Conservation (phyloP, 2,329 filamentous ascomycete genomes). For the Aspergillus flavus region DNA sequence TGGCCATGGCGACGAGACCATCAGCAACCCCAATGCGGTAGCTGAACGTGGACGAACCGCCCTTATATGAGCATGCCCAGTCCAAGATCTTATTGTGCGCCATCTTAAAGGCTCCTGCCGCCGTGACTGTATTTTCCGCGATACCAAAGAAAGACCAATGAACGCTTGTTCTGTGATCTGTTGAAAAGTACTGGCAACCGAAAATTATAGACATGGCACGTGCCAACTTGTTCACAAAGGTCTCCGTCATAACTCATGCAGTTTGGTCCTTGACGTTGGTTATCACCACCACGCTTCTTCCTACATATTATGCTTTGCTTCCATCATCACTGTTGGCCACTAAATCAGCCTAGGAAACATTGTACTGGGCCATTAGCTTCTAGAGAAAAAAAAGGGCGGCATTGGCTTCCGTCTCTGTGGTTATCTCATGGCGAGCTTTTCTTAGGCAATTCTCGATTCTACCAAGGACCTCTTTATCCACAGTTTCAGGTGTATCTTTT, state of each 20-base stretch:
- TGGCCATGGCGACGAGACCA: slow-evolving; percentile 22
- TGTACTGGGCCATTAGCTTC: slow-evolving; percentile 20
- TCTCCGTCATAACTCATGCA: slow-evolving; percentile 11
- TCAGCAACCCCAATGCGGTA: slow-evolving; percentile 26
- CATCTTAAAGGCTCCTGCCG: too few species aligned
- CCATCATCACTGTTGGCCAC: slow-evolving; percentile 4
- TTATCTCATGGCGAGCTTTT: slow-evolving; percentile 21
- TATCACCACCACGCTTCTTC: slow-evolving; percentile 13
- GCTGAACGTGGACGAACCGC: slow-evolving; percentile 9
- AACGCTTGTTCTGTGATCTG: too few species aligned
- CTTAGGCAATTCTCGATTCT: slow-evolving; percentile 29
- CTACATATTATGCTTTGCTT: slow-evolving; percentile 14
- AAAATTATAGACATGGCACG: too few species aligned
- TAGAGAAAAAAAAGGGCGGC: slow-evolving; percentile 20
- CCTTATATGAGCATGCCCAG: too few species aligned
- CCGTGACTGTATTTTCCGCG: too few species aligned
- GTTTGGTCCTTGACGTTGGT: slow-evolving; percentile 3
- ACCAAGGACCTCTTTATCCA: slow-evolving; percentile 15
- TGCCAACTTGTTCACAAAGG: slow-evolving; percentile 2
- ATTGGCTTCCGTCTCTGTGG: slow-evolving; percentile 26
- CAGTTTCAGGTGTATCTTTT: not conserved
- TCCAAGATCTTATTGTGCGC: too few species aligned
- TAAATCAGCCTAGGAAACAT: slow-evolving; percentile 18
- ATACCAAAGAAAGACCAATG: too few species aligned
- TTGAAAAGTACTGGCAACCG: too few species aligned